phyloP scores from a whole-genome alignment of 768 basidiomycete genomes.

The Lactifluus piperatus region DNA sequence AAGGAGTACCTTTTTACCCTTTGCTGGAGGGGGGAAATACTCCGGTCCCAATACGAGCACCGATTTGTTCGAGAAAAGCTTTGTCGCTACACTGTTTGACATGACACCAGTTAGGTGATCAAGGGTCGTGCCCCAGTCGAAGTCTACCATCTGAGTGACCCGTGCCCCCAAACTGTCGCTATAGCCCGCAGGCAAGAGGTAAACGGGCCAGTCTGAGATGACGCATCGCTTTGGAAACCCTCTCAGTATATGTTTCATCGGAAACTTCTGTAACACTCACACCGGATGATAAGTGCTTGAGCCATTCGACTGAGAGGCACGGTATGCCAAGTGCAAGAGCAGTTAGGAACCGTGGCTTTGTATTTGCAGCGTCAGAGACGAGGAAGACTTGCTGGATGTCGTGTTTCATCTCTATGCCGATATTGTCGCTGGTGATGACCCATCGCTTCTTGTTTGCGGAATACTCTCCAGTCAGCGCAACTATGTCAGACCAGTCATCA shows the following conservation, averaged over 20 bases:
- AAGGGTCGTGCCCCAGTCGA: slow-evolving; percentile 39
- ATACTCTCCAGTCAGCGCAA: slow-evolving; percentile 47
- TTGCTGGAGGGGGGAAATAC: slow-evolving; percentile 40
- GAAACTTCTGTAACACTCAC: slow-evolving; percentile 18
- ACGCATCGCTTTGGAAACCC: neutral
- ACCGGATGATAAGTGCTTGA: slow-evolving; percentile 32
- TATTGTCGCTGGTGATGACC: slow-evolving; percentile 41
- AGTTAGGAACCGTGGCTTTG: slow-evolving; percentile 72
- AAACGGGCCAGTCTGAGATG: slow-evolving; percentile 48
- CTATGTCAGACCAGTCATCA: slow-evolving; percentile 51
- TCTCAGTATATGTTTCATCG: neutral
- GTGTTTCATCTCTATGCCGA: slow-evolving; percentile 35
- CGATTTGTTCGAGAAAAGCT: slow-evolving; percentile 44
- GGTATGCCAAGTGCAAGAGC: slow-evolving; percentile 85
- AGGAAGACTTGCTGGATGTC: slow-evolving; percentile 52
- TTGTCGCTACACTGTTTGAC: slow-evolving; percentile 45
- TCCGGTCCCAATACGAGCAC: slow-evolving; percentile 56
- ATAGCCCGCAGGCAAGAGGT: slow-evolving; percentile 47
- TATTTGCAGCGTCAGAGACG: slow-evolving; percentile 52
- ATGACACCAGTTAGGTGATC: slow-evolving; percentile 54
- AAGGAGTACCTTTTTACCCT: slow-evolving; percentile 30
- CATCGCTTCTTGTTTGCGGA: slow-evolving; percentile 40
- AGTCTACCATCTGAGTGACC: slow-evolving; percentile 41
- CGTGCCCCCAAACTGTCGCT: slow-evolving; percentile 33
- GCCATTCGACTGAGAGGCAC: slow-evolving; percentile 56